Conservation (phyloP, 2,329 filamentous ascomycete species). For the Mycosphaerella arachidis region DNA sequence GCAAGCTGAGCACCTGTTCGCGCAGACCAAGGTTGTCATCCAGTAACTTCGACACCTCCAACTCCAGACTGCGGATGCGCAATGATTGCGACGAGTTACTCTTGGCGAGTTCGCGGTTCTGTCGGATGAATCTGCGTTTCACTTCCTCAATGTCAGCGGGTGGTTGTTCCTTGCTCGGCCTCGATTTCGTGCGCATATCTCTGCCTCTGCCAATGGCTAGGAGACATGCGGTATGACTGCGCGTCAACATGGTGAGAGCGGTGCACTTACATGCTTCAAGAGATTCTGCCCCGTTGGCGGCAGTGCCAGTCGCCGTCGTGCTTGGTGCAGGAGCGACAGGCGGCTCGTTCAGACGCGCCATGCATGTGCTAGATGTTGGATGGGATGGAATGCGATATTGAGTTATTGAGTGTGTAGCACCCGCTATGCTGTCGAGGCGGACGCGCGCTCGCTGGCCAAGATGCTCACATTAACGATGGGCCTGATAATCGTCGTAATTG, state of each 20-base stretch:
- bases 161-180: slow-evolving; percentile 15
- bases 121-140: slow-evolving; percentile 71
- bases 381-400: not conserved
- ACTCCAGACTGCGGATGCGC: slow-evolving; percentile 70
- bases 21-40: slow-evolving; percentile 75
- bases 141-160: slow-evolving; percentile 49
- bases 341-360: slow-evolving; percentile 79
- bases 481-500: not conserved
- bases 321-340: slow-evolving; percentile 47
- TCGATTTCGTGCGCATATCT: slow-evolving; percentile 33
- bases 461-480: not conserved
- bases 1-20: slow-evolving; percentile 64
- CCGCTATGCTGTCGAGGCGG: not conserved
- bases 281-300: slow-evolving; percentile 50
- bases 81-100: slow-evolving; percentile 73
- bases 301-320: slow-evolving; percentile 13
- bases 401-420: not conserved
- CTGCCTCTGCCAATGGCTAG: not conserved
- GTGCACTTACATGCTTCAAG: slow-evolving; percentile 63
- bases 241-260: not conserved
- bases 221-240: slow-evolving; percentile 1
- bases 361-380: slow-evolving; percentile 34
- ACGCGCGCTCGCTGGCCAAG: not conserved
- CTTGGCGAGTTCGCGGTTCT: slow-evolving; percentile 76
- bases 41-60: slow-evolving; percentile 68